These are phyloP conservation scores for Apiospora marii DNA, from an alignment of 2,329 filamentous ascomycete genomes.

Conservation along the genomic window DNA sequence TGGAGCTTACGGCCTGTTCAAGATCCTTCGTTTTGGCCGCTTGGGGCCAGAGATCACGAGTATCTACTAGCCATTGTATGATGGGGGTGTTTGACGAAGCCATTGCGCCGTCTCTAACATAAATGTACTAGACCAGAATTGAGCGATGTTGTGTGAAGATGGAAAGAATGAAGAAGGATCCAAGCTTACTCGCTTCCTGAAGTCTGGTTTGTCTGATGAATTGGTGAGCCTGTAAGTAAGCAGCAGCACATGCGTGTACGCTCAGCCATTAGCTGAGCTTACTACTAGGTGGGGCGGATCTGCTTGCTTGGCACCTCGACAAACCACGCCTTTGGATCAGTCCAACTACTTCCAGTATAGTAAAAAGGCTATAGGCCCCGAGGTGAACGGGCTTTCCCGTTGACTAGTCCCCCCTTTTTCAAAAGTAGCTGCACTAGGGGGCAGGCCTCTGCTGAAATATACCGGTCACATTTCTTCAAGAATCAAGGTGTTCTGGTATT, in stretches of 20 bases:
- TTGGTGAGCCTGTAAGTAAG: background rate
- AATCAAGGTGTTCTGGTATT: no score
- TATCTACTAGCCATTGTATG: constrained; percentile 70
- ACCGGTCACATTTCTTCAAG: no score
- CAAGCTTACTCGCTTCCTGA: background rate
- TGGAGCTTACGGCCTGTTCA: constrained; percentile 50
- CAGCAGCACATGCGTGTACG: background rate
- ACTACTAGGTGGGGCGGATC: background rate
- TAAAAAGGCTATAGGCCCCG: background rate
- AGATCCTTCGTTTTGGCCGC: constrained; percentile 58
- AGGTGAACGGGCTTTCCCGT: background rate
- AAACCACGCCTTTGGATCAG: background rate
- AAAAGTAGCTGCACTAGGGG: background rate
- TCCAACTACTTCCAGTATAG: background rate
- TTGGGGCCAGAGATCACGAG: constrained; percentile 63
- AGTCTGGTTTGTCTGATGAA: background rate
- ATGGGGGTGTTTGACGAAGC: constrained; percentile 47
- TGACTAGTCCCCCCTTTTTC: background rate
- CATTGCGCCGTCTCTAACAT: constrained; percentile 33
- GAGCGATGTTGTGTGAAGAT: constrained; percentile 1
- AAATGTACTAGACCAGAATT: background rate
- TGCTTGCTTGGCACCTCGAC: background rate
- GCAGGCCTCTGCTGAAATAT: no score
- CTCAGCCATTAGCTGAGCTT: background rate
- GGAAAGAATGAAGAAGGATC: background rate